These are phyloP conservation scores for Penicillium vulpinum DNA, from an alignment of 2,329 filamentous ascomycete genomes.

Conservation along the genomic window DNA sequence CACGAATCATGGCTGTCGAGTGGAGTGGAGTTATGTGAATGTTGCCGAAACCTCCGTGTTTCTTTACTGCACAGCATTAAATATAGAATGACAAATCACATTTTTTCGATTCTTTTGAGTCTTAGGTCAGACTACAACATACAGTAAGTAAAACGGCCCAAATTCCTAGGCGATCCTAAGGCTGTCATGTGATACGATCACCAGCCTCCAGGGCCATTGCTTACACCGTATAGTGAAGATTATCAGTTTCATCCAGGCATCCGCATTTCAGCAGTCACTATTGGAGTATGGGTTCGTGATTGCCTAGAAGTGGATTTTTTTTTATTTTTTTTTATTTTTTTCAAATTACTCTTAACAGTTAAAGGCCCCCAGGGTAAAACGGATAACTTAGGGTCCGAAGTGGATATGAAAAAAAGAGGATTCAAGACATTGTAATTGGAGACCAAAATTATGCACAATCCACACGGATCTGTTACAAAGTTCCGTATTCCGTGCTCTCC, in stretches of 20 bases:
- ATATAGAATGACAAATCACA: background rate
- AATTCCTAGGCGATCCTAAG: background rate
- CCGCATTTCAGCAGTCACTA: background rate
- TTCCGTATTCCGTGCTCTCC: no score
- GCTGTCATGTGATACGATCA: background rate
- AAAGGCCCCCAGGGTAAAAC: background rate
- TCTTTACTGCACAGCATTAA: background rate
- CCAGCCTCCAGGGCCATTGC: no score
- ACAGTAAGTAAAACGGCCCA: background rate
- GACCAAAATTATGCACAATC: background rate
- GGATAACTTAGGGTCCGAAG: no score
- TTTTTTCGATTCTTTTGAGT: background rate
- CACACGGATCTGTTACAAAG: no score
- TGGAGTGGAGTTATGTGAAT: conserved; percentile 22
- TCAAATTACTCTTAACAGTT: background rate
- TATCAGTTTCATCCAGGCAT: background rate
- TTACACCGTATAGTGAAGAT: no score
- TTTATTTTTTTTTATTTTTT: no score
- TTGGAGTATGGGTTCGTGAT: background rate
- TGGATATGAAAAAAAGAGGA: background rate
- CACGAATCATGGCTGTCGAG: background rate
- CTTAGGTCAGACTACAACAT: background rate
- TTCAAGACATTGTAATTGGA: background rate
- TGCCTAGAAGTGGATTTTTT: background rate
- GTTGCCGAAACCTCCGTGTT: background rate